A percentile compares a stretch with the other conserved stretches of the same genome.
Evolutionary conservation across 805 yeast species (phyloP).

Genomic region (Candida ficus): DNA sequence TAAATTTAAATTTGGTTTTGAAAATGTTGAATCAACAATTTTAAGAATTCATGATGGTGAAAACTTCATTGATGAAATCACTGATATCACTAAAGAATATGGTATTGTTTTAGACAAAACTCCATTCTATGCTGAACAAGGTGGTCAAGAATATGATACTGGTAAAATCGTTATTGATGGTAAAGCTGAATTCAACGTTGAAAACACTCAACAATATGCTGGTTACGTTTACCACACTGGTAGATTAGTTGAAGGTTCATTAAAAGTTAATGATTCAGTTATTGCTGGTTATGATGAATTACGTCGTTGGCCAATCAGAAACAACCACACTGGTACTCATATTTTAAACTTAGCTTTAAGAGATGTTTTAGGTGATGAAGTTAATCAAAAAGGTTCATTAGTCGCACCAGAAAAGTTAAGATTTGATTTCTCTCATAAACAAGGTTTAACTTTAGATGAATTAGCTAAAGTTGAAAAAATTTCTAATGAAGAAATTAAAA

Average conservation of each 20-base stretch:
- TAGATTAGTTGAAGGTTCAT: slow-evolving; percentile 65
- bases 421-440: slow-evolving; percentile 94
- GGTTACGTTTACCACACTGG: slow-evolving; percentile 98
- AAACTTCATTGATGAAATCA: slow-evolving; percentile 48
- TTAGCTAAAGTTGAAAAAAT: slow-evolving; percentile 70
- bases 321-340: slow-evolving; percentile 98
- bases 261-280: slow-evolving; percentile 62
- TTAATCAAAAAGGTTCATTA: slow-evolving; percentile 95
- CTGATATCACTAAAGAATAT: slow-evolving; percentile 45
- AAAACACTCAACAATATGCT: slow-evolving; percentile 86
- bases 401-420: slow-evolving; percentile 94
- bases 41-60: slow-evolving; percentile 68
- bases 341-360: slow-evolving; percentile 85
- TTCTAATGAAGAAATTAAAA: slow-evolving; percentile 64
- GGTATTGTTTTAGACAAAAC: slow-evolving; percentile 88
- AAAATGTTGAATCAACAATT: slow-evolving; percentile 63
- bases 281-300: slow-evolving; percentile 88
- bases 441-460: slow-evolving; percentile 70
- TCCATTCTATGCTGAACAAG: slow-evolving; percentile 97
- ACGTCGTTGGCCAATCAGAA: slow-evolving; percentile 94
- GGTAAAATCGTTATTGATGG: slow-evolving; percentile 92
- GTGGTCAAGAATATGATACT: slow-evolving; percentile 97
- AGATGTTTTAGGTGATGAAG: slow-evolving; percentile 77
- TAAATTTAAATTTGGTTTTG: slow-evolving; percentile 65
- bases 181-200: slow-evolving; percentile 78